Conservation (phyloP, 176 grass and related monocot genomes). For the Panicum miliaceum region DNA sequence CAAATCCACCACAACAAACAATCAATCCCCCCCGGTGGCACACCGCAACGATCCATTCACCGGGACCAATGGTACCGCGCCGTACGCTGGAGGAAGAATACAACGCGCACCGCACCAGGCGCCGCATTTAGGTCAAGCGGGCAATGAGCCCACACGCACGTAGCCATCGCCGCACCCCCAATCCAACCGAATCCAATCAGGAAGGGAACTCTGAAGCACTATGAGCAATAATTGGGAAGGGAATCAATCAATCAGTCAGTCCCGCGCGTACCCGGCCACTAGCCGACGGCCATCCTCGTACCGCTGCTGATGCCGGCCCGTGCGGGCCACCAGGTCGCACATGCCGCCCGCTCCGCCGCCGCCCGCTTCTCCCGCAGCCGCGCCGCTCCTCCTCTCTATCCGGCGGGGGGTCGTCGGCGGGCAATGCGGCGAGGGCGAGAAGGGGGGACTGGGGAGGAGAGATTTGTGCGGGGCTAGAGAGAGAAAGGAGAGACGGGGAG, state of each 20-base stretch:
- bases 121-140: conserved; percentile 44
- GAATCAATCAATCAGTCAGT: not conserved
- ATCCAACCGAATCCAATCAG: conserved; percentile 38
- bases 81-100: conserved; percentile 1
- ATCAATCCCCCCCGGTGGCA: not conserved
- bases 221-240: conserved; percentile 2
- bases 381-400: conserved; percentile 43
- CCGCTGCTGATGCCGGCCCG: conserved; percentile 98
- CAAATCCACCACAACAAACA: conserved; percentile 9
- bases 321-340: conserved; percentile 98
- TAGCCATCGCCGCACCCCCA: conserved; percentile 29
- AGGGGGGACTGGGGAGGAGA: conserved; percentile 40
- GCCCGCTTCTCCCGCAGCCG: conserved; percentile 3
- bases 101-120: conserved; percentile 18
- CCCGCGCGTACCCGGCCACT: conserved; percentile 68
- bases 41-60: conserved; percentile 21
- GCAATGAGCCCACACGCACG: conserved; percentile 24
- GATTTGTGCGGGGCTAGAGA: conserved; percentile 48
- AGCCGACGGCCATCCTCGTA: conserved; percentile 87
- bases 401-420: conserved; percentile 21
- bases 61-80: conserved; percentile 13
- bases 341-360: conserved; percentile 50
- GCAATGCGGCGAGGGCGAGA: conserved; percentile 48
- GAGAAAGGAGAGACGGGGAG: not conserved
- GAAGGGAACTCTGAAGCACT: not conserved